Evolutionary conservation across 2,329 filamentous ascomycete genomes (phyloP).

Genomic region (Penicillium freii): DNA sequence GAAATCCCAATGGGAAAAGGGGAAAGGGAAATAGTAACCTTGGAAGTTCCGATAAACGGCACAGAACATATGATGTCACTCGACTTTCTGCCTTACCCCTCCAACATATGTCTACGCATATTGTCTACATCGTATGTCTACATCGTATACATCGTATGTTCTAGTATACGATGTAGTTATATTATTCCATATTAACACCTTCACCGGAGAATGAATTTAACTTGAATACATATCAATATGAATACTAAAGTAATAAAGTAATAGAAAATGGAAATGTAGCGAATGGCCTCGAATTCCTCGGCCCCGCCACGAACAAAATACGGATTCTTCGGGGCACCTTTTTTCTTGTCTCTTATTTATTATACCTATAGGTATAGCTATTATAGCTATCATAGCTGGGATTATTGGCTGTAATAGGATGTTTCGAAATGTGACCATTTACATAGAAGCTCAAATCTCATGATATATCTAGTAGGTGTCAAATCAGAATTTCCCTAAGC

Average conservation of each 20-base stretch:
- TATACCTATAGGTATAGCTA: neutral
- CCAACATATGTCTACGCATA: neutral
- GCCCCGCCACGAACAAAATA: slow-evolving; percentile 27
- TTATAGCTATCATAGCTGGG: neutral
- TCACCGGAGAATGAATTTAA: neutral
- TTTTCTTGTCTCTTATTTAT: neutral
- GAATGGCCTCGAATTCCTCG: slow-evolving; percentile 24
- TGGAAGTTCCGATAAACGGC: slow-evolving; percentile 1
- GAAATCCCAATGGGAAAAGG: too few species aligned
- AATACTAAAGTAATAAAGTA: neutral
- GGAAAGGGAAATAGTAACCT: neutral
- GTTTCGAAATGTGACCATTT: neutral
- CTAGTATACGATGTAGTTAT: neutral
- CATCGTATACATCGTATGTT: neutral
- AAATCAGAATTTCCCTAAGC: too few species aligned
- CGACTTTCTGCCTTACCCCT: neutral
- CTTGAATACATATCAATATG: neutral
- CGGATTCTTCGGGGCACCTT: slow-evolving; percentile 13
- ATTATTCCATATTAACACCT: neutral
- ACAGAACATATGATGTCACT: slow-evolving; percentile 4
- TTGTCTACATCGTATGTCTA: neutral
- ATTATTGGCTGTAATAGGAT: neutral
- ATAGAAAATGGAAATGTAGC: slow-evolving; percentile 7
- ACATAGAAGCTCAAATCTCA: neutral
- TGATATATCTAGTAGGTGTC: neutral